Percentiles rank a stretch among this genome's conserved stretches.
Conservation (phyloP, 2,329 filamentous ascomycete species). For the Aureobasidium leucospermi region DNA sequence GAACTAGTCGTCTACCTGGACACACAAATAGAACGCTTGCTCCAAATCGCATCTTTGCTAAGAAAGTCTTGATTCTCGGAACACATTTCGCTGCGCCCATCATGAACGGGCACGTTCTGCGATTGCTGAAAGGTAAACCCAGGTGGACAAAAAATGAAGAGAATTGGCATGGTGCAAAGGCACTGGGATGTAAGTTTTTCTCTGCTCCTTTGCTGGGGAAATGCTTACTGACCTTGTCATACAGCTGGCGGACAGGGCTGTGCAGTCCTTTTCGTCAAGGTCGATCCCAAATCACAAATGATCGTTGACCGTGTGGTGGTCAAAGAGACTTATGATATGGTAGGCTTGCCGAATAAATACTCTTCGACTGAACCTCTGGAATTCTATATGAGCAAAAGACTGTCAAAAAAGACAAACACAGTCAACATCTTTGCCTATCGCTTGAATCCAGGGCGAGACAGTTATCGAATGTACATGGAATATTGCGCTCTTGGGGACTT, state of each 20-base stretch:
- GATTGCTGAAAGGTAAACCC: neutral
- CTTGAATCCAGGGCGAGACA: neutral
- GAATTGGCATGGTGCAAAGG: neutral
- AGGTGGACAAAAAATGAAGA: neutral
- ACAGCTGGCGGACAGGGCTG: neutral
- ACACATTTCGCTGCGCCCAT: too few relatives aligned
- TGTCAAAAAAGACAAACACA: neutral
- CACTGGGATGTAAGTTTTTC: neutral
- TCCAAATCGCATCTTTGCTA: too few relatives aligned
- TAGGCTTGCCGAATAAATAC: neutral
- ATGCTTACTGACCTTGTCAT: too few relatives aligned
- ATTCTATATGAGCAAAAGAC: neutral
- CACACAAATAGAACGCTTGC: too few relatives aligned
- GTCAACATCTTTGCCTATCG: neutral
- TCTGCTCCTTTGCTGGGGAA: too few relatives aligned
- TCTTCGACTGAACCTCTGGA: neutral
- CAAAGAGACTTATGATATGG: neutral
- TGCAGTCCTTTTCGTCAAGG: neutral
- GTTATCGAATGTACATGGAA: slow-evolving; percentile 16
- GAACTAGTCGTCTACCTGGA: too few relatives aligned
- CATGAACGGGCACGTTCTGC: too few relatives aligned
- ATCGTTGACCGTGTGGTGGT: slow-evolving; percentile 2
- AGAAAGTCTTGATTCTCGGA: too few relatives aligned
- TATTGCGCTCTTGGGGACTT: slow-evolving; percentile 13
- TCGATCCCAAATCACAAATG: neutral